Base-by-base conservation (phyloP, 192 early-diverging fungal genomes). In the Backusella circina region DNA sequence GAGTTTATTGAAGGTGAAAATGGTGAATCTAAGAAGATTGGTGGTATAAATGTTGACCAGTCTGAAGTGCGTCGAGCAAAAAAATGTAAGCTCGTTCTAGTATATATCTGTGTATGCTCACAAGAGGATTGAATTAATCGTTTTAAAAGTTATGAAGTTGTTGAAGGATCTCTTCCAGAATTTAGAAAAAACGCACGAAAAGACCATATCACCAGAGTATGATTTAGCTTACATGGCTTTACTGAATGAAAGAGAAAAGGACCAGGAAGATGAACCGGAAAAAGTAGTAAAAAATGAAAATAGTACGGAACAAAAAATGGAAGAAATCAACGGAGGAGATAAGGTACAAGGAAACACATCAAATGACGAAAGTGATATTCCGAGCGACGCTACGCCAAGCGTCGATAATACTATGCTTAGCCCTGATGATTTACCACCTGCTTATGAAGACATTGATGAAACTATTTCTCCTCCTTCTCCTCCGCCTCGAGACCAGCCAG, bases 181-280 rank as follows among this genome's bases (percentile, higher is more conserved):
- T 4, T 70, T 91, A 26, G 73, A 81, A 31, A 75, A 84, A n/a
- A 81, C 83, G 13, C 2, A 44, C 9, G 67, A 83, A 18, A 64
- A 72, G 36, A 85, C 88, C 0, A 87, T 91, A 16, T 72, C 85
- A 10, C 90, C 90, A 1, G 85, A 84, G 36, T 77, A 81, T 23
- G 87, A 90, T 32, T 75, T 92, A 18, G 89, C 88, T 0, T 84
- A 85, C 61, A 87, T 92, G 87, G 86, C 89, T 10, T 70, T 85
- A 44, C 70, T 83, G 16, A 81, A 80, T 33, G 72, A 79, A 50
- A 80, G 68, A 64, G 80, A 80, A 1, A 75, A 70, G 0, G 69
- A 70, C 0, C 13, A 16, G 4, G 16, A 35, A 32, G 39, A n/a
- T 4, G 65, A 33, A 64, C 21, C 21, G 1, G 31, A 30, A 33